A percentile compares a stretch with the other conserved stretches of the same genome.
These are phyloP conservation scores for Metarhizium humberi DNA, from an alignment of 2,329 filamentous ascomycete species.

Conservation along the genomic window DNA sequence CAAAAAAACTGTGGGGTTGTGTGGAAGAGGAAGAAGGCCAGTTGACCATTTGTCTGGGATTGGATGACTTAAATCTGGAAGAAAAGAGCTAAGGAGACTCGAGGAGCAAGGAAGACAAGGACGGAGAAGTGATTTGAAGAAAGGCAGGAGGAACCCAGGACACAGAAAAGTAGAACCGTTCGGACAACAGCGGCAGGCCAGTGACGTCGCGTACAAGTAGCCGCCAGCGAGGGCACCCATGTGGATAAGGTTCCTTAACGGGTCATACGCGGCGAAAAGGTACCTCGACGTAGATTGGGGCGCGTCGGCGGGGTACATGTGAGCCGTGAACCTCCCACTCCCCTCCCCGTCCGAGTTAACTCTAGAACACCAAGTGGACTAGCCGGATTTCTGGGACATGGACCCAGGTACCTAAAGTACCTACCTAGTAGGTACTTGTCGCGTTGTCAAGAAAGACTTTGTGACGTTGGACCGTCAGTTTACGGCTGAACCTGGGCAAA, in stretches of 20 bases:
- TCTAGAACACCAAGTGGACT: background rate
- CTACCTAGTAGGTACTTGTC: too few species aligned
- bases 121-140: background rate
- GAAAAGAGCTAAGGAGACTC: background rate
- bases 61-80: background rate
- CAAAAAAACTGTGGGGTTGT: slow-evolving; percentile 11
- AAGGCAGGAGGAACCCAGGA: background rate
- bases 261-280: slow-evolving; percentile 3
- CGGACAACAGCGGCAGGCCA: slow-evolving; percentile 2
- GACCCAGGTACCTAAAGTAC: too few species aligned
- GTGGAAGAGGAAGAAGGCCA: slow-evolving; percentile 1
- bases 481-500: too few species aligned
- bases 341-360: background rate
- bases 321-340: slow-evolving; percentile 2
- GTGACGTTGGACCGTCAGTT: too few species aligned
- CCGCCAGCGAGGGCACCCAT: slow-evolving; percentile 1
- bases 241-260: slow-evolving; percentile 6
- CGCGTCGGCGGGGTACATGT: slow-evolving; percentile 1
- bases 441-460: too few species aligned
- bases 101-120: background rate
- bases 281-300: slow-evolving; percentile 6
- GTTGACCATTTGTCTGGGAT: background rate
- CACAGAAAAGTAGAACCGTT: slow-evolving; percentile 1
- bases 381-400: background rate
- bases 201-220: slow-evolving; percentile 3